Conservation (phyloP, 441 rosid genomes). For the California macrophylla region DNA sequence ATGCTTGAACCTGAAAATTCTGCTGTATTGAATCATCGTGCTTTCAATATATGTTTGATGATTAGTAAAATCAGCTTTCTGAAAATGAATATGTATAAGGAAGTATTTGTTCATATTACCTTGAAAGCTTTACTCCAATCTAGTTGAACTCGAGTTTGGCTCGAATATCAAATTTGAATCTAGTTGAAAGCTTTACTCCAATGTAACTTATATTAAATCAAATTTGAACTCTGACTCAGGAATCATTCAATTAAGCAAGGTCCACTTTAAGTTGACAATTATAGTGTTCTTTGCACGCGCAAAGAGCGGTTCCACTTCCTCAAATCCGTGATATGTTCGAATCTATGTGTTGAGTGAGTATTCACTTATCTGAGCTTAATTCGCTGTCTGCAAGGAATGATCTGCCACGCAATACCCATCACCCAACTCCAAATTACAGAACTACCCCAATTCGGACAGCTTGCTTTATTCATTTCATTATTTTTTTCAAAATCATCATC, state of each 20-base stretch:
- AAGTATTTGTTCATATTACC: background rate
- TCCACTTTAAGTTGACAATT: background rate
- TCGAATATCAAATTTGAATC: no score
- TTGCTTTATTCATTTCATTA: background rate
- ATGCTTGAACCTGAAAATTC: slow-evolving; percentile 15
- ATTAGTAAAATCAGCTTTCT: background rate
- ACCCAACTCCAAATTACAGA: background rate
- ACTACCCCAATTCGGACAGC: background rate
- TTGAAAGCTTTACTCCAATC: no score
- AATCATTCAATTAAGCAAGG: no score
- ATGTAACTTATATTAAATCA: no score
- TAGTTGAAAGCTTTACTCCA: no score
- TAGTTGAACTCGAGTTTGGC: no score
- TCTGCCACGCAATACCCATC: background rate
- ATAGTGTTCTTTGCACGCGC: background rate
- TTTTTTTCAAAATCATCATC: background rate
- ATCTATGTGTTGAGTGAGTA: background rate
- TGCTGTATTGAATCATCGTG: background rate
- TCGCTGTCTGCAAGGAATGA: background rate
- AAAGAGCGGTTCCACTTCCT: background rate
- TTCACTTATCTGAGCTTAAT: background rate
- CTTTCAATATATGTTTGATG: background rate
- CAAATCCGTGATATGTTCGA: background rate
- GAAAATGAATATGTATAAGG: background rate
- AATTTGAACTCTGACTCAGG: no score